A percentile compares a stretch with the other conserved stretches of the same genome.
These are phyloP conservation scores for Galerina marginata DNA, from an alignment of 768 basidiomycete species.

Conservation along the genomic window DNA sequence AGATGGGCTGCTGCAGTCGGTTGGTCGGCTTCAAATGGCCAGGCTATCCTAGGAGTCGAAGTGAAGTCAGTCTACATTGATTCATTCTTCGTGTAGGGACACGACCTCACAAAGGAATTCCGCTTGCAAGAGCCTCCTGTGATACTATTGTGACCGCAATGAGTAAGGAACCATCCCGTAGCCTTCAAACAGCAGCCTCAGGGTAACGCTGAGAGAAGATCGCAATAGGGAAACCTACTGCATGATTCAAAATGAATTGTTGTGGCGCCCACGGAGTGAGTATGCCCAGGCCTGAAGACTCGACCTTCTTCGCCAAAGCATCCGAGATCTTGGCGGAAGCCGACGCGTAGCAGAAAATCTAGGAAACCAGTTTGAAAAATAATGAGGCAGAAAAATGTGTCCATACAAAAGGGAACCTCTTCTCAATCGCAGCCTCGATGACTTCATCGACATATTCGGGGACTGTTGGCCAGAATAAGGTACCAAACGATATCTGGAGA, in stretches of 20 bases:
- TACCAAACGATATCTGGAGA: conserved; percentile 17
- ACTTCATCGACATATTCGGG: conserved; percentile 15
- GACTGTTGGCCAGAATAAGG: conserved; percentile 8
- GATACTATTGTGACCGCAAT: conserved; percentile 17
- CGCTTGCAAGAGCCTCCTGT: conserved; percentile 12
- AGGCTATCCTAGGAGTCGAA: conserved; percentile 4
- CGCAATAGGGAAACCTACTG: not conserved
- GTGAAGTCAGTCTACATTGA: not conserved
- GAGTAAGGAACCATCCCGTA: conserved; percentile 18
- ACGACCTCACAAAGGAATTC: conserved; percentile 14
- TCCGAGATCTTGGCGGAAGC: conserved; percentile 12
- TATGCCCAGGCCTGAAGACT: conserved; percentile 8
- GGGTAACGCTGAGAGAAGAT: not conserved
- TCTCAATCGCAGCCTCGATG: conserved; percentile 14
- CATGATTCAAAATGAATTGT: conserved; percentile 16
- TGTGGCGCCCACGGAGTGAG: conserved; percentile 14
- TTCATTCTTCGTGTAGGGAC: not conserved
- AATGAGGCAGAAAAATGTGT: not conserved
- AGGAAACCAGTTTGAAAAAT: not conserved
- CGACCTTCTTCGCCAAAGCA: not conserved
- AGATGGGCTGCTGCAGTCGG: conserved; percentile 11
- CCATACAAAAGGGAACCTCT: conserved; percentile 17
- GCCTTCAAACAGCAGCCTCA: conserved; percentile 4
- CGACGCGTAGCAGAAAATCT: conserved; percentile 16
- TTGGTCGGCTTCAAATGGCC: conserved; percentile 18